A percentile compares a stretch with the other conserved stretches of the same genome.
phyloP scores from a whole-genome alignment of 345 rosid species.

The Jatropha curcas region DNA sequence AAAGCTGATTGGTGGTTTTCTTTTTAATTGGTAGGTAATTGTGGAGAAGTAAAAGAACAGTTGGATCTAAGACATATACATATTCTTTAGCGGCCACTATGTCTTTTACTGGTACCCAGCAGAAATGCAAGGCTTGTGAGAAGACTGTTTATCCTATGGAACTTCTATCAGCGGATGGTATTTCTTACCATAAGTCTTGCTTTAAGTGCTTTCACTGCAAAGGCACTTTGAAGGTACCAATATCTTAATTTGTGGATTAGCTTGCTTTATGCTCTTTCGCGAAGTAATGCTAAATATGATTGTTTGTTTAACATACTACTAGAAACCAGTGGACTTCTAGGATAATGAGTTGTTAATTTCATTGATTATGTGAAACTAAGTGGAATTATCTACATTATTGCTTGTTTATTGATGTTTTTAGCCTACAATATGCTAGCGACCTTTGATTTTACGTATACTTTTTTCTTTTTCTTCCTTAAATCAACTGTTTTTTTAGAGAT shows the following conservation, averaged over 20 bases:
- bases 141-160: slow-evolving; percentile 98
- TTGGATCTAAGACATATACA: slow-evolving; percentile 18
- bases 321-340: not conserved
- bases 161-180: slow-evolving; percentile 88
- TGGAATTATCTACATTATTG: not conserved
- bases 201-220: slow-evolving; percentile 97
- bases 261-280: not conserved
- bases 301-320: not conserved
- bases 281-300: not conserved
- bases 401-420: slow-evolving; percentile 2
- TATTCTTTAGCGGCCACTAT: slow-evolving; percentile 33
- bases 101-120: slow-evolving; percentile 94
- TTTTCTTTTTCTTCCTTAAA: not conserved
- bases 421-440: not conserved
- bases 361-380: not conserved
- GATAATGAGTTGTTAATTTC: not conserved
- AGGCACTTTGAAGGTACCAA: slow-evolving; percentile 72
- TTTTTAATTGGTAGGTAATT: slow-evolving; percentile 9
- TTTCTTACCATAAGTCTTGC: slow-evolving; percentile 86
- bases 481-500: not conserved
- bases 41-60: not conserved
- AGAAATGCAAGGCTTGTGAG: slow-evolving; percentile 94
- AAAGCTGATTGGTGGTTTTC: slow-evolving; percentile 6
- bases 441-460: not conserved
- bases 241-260: not conserved